Conservation (phyloP, 306 rosid genomes). For the Astragalus membranaceus region DNA sequence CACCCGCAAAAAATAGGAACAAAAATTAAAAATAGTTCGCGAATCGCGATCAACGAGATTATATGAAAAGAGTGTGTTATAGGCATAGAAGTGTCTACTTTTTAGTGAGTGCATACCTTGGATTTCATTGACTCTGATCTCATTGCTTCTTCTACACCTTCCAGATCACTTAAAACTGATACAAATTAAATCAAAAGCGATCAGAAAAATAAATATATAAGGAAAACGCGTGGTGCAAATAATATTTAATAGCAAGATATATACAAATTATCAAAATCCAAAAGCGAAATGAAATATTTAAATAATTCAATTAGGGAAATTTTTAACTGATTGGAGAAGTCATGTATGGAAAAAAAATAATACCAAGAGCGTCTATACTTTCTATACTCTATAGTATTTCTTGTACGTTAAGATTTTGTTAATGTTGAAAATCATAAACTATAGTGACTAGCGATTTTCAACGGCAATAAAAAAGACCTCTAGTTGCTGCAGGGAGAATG, state of each 20-base stretch:
- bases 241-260: neutral
- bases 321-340: neutral
- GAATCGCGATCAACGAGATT: no score
- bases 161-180: slow-evolving; percentile 16
- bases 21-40: no score
- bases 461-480: slow-evolving; percentile 54
- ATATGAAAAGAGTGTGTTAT: neutral
- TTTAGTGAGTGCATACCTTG: slow-evolving; percentile 40
- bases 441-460: slow-evolving; percentile 38
- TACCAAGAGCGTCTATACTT: neutral
- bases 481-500: slow-evolving; percentile 41
- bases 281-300: neutral
- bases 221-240: neutral
- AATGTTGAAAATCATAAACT: slow-evolving; percentile 11
- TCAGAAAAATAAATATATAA: neutral
- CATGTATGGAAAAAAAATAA: neutral
- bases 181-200: neutral
- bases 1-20: neutral
- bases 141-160: slow-evolving; percentile 46
- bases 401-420: neutral
- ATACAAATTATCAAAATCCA: slow-evolving; percentile 27
- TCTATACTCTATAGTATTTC: neutral
- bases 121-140: slow-evolving; percentile 41
- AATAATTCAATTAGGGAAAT: neutral
- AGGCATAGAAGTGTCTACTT: no score